A percentile compares a stretch with the other conserved stretches of the same genome.
Evolutionary conservation across 1,284 basidiomycete genomes (phyloP).

Genomic region (Tetrapyrgos nigripes): DNA sequence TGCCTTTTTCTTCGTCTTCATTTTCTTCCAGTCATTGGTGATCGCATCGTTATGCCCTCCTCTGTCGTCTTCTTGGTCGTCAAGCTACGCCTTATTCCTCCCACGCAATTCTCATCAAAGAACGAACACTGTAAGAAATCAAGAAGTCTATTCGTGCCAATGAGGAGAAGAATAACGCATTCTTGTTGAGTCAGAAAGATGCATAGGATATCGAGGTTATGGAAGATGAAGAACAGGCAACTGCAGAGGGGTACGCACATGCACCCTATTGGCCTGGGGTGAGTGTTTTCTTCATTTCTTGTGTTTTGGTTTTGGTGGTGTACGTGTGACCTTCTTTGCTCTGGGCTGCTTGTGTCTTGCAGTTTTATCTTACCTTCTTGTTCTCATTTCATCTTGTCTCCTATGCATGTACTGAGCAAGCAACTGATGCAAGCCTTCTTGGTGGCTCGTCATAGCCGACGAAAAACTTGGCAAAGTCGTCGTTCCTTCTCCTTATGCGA

Average conservation of each 20-base stretch:
- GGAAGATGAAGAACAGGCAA: too few relatives aligned
- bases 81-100: conserved; percentile 77
- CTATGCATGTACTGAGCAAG: too few relatives aligned
- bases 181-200: conserved; percentile 69
- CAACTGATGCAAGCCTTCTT: conserved; percentile 86
- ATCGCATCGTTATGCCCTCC: conserved; percentile 87
- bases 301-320: background rate
- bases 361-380: too few relatives aligned
- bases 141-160: conserved; percentile 57
- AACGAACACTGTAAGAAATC: conserved; percentile 44
- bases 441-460: conserved; percentile 93
- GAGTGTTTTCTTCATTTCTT: conserved; percentile 35
- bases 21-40: conserved; percentile 84
- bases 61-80: conserved; percentile 90
- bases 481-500: conserved; percentile 90
- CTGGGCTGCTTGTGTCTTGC: too few relatives aligned
- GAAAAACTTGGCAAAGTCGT: conserved; percentile 90
- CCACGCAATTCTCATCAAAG: conserved; percentile 39
- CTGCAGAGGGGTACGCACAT: conserved; percentile 78
- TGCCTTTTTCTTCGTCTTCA: too few relatives aligned
- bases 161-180: conserved; percentile 71
- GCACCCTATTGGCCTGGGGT: conserved; percentile 93
- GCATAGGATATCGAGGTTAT: conserved; percentile 62
- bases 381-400: too few relatives aligned
- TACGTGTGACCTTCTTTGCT: too few relatives aligned